phyloP scores from a whole-genome alignment of 768 basidiomycete species.

The Mycena vitilis region DNA sequence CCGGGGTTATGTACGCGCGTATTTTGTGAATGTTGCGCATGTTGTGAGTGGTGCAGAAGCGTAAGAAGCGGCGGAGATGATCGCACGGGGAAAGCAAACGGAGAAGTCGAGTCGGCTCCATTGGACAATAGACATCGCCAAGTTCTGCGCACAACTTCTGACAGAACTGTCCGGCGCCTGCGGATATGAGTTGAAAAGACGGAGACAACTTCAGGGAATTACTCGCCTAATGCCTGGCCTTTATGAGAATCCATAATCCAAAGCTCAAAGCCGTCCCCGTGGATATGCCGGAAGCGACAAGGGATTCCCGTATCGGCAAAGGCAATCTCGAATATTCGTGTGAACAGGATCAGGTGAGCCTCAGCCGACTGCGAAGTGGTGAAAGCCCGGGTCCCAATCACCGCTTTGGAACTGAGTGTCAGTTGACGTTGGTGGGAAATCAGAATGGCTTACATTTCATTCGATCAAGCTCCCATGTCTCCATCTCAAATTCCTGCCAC shows the following conservation, averaged over 20 bases:
- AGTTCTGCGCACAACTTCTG: slow-evolving; percentile 13
- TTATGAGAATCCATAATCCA: slow-evolving; percentile 43
- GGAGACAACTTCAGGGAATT: neutral
- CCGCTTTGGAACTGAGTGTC: slow-evolving; percentile 29
- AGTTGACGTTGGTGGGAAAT: too few species aligned
- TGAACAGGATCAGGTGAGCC: slow-evolving; percentile 40
- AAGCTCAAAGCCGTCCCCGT: slow-evolving; percentile 37
- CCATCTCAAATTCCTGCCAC: slow-evolving; percentile 24
- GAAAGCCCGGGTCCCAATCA: slow-evolving; percentile 39
- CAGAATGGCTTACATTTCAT: slow-evolving; percentile 16
- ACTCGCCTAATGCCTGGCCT: slow-evolving; percentile 39
- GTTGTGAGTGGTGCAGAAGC: slow-evolving; percentile 41
- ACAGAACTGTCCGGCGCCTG: slow-evolving; percentile 36
- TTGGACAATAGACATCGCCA: slow-evolving; percentile 13
- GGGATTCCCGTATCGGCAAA: slow-evolving; percentile 33
- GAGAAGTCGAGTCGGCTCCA: slow-evolving; percentile 29
- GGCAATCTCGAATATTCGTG: slow-evolving; percentile 38
- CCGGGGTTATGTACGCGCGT: neutral
- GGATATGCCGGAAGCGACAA: slow-evolving; percentile 40
- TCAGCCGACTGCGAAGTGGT: slow-evolving; percentile 42
- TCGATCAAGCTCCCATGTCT: slow-evolving; percentile 1
- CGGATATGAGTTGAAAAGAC: neutral
- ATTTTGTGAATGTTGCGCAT: slow-evolving; percentile 36
- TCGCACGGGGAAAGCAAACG: slow-evolving; percentile 40
- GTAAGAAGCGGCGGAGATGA: slow-evolving; percentile 39